These are phyloP conservation scores for Mycena sanguinolenta DNA, from an alignment of 768 basidiomycete species.

Conservation along the genomic window DNA sequence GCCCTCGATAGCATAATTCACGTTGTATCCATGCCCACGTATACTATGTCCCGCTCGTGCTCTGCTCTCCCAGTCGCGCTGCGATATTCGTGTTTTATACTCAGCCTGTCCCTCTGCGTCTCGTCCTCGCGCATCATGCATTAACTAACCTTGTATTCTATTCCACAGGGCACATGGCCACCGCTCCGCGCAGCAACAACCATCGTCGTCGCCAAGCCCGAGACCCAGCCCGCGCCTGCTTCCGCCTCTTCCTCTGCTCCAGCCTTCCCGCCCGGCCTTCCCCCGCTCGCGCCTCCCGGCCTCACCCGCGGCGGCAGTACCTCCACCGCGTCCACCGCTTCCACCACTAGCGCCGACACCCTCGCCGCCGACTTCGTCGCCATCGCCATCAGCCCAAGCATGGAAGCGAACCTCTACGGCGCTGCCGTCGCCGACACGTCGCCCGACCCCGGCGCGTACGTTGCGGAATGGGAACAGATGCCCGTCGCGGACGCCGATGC, in stretches of 20 bases:
- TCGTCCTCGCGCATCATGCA: neutral
- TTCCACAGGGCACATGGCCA: conserved; percentile 34
- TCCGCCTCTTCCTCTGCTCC: neutral
- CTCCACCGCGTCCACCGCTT: conserved; percentile 8
- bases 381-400: conserved; percentile 43
- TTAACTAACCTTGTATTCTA: neutral
- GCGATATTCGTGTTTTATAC: too few relatives aligned
- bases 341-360: neutral
- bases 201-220: neutral
- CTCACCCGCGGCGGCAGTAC: conserved; percentile 15
- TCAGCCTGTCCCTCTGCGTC: neutral
- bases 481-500: conserved; percentile 14
- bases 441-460: conserved; percentile 38
- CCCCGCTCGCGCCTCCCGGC: conserved; percentile 14
- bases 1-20: too few relatives aligned
- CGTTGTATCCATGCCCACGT: too few relatives aligned
- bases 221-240: neutral
- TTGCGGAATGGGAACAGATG: conserved; percentile 43
- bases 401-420: conserved; percentile 42
- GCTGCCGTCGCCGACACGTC: conserved; percentile 18
- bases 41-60: too few relatives aligned
- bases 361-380: conserved; percentile 35
- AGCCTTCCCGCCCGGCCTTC: conserved; percentile 14
- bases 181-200: conserved; percentile 34
- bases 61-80: too few relatives aligned